Base-by-base conservation (phyloP, 371 early-diverging fungal species). In the Circinella umbellata region DNA sequence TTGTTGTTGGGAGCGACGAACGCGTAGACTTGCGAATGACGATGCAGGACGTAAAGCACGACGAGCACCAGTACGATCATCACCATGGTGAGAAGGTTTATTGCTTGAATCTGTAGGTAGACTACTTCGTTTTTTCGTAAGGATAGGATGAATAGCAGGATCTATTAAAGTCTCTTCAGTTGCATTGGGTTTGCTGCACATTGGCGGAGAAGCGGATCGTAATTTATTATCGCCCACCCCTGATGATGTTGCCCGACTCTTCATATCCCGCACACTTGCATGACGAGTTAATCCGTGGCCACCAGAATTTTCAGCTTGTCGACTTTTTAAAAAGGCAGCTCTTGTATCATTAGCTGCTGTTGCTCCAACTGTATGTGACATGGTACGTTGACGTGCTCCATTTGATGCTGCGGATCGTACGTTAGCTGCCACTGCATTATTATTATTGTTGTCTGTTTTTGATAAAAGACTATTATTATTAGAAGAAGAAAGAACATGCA, bases 41-140 rank as follows among this genome's bases (percentile, higher is more conserved):
- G 76, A 75, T 42, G 78, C 78, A 34, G 76, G 69, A 18, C 76
- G 65, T 53, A 75, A 46, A 54, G 64, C 46, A 39, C 70, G 70
- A 3, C 62, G 64, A 36, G 51, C 7, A 51, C 1, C 6, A 51
- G 51, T n/a, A 51, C 8, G 51, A 51, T 47, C 47, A 36, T 71
- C 69, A 55, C 57, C 27, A 27, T 67, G n/a, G 69, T 7, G 35
- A 35, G 11, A 35, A 53, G 51, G 48, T 27, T 55, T 63, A 48
- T 63, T 60, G 46, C 42, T 60, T 35, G n/a, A n/a, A 15, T 53
- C 39, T 2, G 49, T 69, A 49, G 69, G 67, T 20, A 63, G 15
- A 20, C 63, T 65, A 5, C 51, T 39, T 8, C 42, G n/a, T 61
- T 67, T 66, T 47, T 51, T 59, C 35, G 61, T 61, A 35, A 64